Evolutionary conservation across 768 basidiomycete species (phyloP), one percentile per base, ranked within the genome.

Genomic region (Rubroboletus pulcherrimus): DNA sequence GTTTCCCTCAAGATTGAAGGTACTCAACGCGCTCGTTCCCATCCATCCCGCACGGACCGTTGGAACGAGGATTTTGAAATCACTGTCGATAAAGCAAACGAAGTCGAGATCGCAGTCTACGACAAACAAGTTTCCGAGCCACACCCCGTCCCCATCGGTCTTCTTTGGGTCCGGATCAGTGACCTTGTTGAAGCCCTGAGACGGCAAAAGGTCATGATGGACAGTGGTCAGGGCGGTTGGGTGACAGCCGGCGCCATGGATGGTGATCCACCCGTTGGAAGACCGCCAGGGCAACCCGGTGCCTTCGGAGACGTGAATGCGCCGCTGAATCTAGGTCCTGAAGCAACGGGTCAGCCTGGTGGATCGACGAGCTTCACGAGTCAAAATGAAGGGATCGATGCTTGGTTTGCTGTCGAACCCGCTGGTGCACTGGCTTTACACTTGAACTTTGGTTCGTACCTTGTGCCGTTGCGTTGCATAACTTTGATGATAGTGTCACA

Each of bases 1-100:
- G 90, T 98, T 41, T 92, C 92, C 34, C 83, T 98, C 74, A 97
- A 98, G 68, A 90, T 98, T 11, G 97, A 99, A 76, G 94, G 96
- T 21, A 93, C 91, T 19, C 91, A 94, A 63, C 81, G 91, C 14
- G 96, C 93, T 5, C 85, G 87, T 54, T 94, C 95, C 0, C 93
- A 96, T 68, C 91, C 93, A 8, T 87, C 93, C 10, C 86, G 93
- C 56, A 97, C 89, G 30, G 97, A 98, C 73, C 86, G 91, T 43
- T 99, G 97, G 97, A 92, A 93, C 68, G 95, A 99, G 73, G 91
- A 94, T 56, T 98, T 98, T 59, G 93, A 96, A 72, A 92, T 99
- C 56, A 80, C 87, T 0, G 91, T 98, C 39, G 96, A 98, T 77
- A 98, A 98, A 73, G 95, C 96, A 14, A 98, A 96, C 69, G 97